Evolutionary conservation across 148 eudicot genomes (phyloP).

Genomic region (Fagopyrum homotropicum): DNA sequence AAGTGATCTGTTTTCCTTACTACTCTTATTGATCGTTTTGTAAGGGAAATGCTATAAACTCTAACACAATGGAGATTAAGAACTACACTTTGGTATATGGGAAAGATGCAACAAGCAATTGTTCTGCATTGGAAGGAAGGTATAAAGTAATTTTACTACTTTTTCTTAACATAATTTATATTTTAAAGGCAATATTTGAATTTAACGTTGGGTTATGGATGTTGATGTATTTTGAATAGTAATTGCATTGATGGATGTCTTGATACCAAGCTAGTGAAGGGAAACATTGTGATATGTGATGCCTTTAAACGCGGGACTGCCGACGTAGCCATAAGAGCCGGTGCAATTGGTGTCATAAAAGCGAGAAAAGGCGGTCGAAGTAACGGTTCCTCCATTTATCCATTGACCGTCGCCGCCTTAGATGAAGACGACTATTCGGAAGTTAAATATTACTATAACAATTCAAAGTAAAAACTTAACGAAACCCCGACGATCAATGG

Average conservation of each 20-base stretch:
- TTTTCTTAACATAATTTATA: too few species aligned
- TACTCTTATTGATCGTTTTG: not conserved
- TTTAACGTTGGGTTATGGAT: too few species aligned
- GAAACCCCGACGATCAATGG: too few species aligned
- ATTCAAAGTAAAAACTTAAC: not conserved
- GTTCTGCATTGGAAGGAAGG: constrained; percentile 1
- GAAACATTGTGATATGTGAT: constrained; percentile 30
- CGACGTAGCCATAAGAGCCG: not conserved
- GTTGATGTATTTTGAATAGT: too few species aligned
- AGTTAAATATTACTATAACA: constrained; percentile 16
- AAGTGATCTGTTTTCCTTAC: not conserved
- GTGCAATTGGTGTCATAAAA: constrained; percentile 22
- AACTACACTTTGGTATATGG: constrained; percentile 35
- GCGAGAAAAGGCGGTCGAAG: fast-evolving
- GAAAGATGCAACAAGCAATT: constrained; percentile 8
- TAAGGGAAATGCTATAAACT: constrained; percentile 33
- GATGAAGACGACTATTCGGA: not conserved
- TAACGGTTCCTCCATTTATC: constrained; percentile 4
- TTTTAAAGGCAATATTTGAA: too few species aligned
- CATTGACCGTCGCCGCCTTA: constrained; percentile 22
- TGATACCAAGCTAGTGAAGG: constrained; percentile 20
- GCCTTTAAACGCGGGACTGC: not conserved
- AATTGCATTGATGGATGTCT: constrained; percentile 1
- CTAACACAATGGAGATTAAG: constrained; percentile 21
- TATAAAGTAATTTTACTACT: not conserved